Base-by-base conservation (phyloP, 345 rosid genomes). In the Bretschneidera sinensis region DNA sequence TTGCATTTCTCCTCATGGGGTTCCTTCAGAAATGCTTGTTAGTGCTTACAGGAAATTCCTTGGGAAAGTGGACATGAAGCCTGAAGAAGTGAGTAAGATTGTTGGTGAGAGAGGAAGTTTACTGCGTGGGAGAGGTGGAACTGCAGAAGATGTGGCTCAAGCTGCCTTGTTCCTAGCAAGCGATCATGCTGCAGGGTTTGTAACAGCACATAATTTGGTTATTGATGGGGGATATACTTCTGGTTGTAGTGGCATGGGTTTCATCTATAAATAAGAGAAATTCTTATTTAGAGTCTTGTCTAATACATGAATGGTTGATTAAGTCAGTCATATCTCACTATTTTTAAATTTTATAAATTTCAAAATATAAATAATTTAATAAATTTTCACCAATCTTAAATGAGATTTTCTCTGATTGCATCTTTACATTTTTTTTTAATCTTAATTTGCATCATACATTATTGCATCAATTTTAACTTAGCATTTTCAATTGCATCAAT, bases 1-100 rank as follows among this genome's bases (percentile, higher is more conserved):
- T 47, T 81, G 82, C 79, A 74, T 91, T 43, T 88, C 98, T 4
- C 96, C 96, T 10, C 98, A 91, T n/a, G 95, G 91, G 11, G 94
- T 91, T 5, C 88, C 98, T 20, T 75, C 98, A n/a, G 91, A 88
- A 24, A 88, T 91, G 73, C 85, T 91, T 16, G 73, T 91, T 0
- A 54, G 60, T 24, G 89, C 85, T 4, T 85, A 66, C 51, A 66
- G 87, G 25, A 70, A 53, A 60, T 60, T 62, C 20, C 63, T 81
- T 31, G 78, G 88, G 68, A 78, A 70, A 62, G 76, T 4, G 13
- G 78, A 78, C 17, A n/a, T 80, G 43, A 77, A 34, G 13, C 47
- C 72, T 0, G 82, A 79, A 54, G 85, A 81, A 9, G 90, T 91
- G 43, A 56, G 72, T 21, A 67, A 78, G 60, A 68, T 74, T 24